Evolutionary conservation across 179 eudicot genomes (phyloP).

Genomic region (Beta macrorhiza): DNA sequence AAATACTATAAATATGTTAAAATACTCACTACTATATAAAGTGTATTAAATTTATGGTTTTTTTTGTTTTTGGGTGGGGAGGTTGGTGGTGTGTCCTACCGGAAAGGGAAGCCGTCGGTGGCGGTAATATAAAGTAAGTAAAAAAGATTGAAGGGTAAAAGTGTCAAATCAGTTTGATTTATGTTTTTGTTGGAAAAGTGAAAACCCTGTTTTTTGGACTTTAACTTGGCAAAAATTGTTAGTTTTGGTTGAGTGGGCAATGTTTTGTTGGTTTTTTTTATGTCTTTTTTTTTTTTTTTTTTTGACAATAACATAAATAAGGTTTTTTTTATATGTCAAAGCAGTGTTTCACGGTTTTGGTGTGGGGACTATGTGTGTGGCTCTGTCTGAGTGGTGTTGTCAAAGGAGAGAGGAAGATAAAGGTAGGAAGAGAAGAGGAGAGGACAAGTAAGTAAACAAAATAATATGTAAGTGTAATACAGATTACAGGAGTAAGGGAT

Average conservation of each 20-base stretch:
- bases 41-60: not conserved
- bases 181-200: too few relatives aligned
- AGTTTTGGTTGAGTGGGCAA: too few relatives aligned
- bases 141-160: not conserved
- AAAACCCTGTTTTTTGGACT: too few relatives aligned
- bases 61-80: not conserved
- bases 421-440: too few relatives aligned
- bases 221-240: too few relatives aligned
- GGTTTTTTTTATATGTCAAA: not conserved
- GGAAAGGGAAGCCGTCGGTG: slow-evolving; percentile 13
- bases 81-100: slow-evolving; percentile 12
- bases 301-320: too few relatives aligned
- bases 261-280: not conserved
- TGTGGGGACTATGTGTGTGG: not conserved
- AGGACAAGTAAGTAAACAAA: not conserved
- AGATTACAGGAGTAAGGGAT: not conserved
- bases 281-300: too few relatives aligned
- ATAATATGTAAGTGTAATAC: not conserved
- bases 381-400: not conserved
- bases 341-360: not conserved
- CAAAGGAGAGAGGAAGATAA: not conserved
- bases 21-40: too few relatives aligned
- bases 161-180: not conserved
- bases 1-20: too few relatives aligned
- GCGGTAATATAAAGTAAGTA: not conserved